Base-by-base conservation (phyloP, 768 basidiomycete genomes). In the Cyclocybe cylindracea region DNA sequence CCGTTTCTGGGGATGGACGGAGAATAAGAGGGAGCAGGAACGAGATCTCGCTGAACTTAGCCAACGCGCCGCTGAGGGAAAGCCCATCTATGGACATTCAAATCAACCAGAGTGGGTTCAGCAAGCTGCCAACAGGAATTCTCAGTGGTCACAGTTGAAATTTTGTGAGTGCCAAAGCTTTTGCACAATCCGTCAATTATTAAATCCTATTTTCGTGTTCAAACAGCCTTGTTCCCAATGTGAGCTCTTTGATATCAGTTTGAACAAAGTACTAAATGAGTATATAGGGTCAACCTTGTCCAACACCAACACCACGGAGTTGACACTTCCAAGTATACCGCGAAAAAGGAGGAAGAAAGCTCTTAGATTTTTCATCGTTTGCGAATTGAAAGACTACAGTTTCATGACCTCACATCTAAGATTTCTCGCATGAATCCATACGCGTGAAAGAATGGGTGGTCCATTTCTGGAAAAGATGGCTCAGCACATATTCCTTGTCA, bases 1-100 rank as follows among this genome's bases (percentile, higher is more conserved):
- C 65, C 92, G 93, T n/a, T 91, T 96, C 77, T 94, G 91, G 91
- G 93, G 93, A 46, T 95, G 92, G 93, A 73, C 83, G 5, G 93
- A 96, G 71, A 96, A 96, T 71, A 81, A 83, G 57, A 78, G 82
- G 11, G 96, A 98, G 68, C 82, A 89, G 58, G 82, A 82, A 45
- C 78, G 75, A 70, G 96, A 98, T 66, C 63, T 85, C 37, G 77
- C 76, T 11, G 96, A 98, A 68, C 75, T 98, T 39, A 83, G 81
- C 41, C 83, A 89, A 56, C 84, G 83, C 18, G 87, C 84, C 3
- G 71, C 72, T 59, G 82, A 87, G 53, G 95, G 95, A 50, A 85
- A 92, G 70, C 85, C 94, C 8, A 68, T 98, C 44, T 91, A 96
- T 63, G 94, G 95, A 53, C 78, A 86, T 63, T 92, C 90, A 9